Base-by-base conservation (phyloP, 2,329 filamentous ascomycete species). In the Biscogniauxia mediterranea region DNA sequence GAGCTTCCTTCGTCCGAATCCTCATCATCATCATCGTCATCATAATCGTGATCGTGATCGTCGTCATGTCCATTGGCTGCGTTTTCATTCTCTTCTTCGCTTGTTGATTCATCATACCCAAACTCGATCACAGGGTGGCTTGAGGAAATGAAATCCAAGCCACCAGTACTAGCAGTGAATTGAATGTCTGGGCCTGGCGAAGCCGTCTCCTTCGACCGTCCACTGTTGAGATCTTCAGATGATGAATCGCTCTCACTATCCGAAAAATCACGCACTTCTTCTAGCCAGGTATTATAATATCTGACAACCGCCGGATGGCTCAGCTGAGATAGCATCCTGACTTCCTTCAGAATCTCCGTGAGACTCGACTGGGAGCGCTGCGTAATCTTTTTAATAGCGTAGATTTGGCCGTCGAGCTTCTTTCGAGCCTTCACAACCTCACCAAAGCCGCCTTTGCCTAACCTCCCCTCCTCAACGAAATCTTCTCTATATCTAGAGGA, bases 321-420 rank as follows among this genome's bases (percentile, higher is more conserved):
- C 60, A 99, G 84, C 62, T 92, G 87, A n/a, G 94, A 96, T 17
- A 99, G 81, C 8, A 98, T 79, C 73, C 93, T 89, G 50, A 97
- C 94, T 74, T 95, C 91, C 58, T 91, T 92, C 25, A 94, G 74
- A 13, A 93, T 88, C 72, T 97, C 91, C 0, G 90, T 93, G 49
- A 98, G 80, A 61, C 90, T 91, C 61, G 88, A 84, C 25, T 90
- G 85, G 0, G 92, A 92, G 56, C 89, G 89, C 68, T 95, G 91
- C 1, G 88, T 92, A 64, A 99, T 95, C 74, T 98, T 97, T 75
- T 99, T 99, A 73, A 99, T 91, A 19, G 95, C 95, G 76, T 98
- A 99, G 52, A 96, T 89, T 61, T 93, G 91, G 0, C 92, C 92
- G 73, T 98, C 95, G 3, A 97, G 85, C 77, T 95, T 97, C 75